Evolutionary conservation across 2,329 filamentous ascomycete species (phyloP).

Genomic region (Ophiognomonia clavigignenti-juglandacearum): DNA sequence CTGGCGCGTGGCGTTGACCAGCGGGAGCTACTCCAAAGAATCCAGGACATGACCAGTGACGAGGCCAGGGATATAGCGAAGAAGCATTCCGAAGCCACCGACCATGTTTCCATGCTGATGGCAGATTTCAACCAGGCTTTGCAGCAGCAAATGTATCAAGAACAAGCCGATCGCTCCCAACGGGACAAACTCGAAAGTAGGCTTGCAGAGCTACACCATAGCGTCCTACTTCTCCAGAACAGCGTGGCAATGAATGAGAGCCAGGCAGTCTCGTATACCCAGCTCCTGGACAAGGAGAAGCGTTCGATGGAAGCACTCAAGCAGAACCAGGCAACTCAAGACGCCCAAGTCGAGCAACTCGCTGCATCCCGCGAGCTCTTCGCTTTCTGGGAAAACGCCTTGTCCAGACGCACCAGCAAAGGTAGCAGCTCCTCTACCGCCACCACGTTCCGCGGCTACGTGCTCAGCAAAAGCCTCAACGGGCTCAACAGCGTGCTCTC

Average conservation of each 20-base stretch:
- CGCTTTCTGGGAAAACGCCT: conserved; percentile 23
- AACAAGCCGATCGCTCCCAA: not conserved
- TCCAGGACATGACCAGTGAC: not conserved
- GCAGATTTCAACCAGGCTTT: not conserved
- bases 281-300: not conserved
- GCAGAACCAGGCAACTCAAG: not conserved
- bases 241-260: not conserved
- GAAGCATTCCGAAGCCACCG: not conserved
- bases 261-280: not conserved
- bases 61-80: not conserved
- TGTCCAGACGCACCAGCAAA: conserved; percentile 16
- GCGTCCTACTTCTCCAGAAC: not conserved
- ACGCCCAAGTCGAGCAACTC: conserved; percentile 10
- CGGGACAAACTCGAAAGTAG: not conserved
- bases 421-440: conserved; percentile 9
- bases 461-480: conserved; percentile 22
- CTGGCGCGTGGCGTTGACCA: not conserved
- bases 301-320: not conserved
- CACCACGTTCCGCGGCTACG: conserved; percentile 22
- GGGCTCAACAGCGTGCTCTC: conserved; percentile 25
- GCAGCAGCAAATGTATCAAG: not conserved
- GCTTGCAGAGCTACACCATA: not conserved
- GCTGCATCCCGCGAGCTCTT: conserved; percentile 19
- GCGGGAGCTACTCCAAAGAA: not conserved
- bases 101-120: not conserved